These are phyloP conservation scores for Ceratobasidium sp. DNA, from an alignment of 1,284 basidiomycete species.

Conservation along the genomic window DNA sequence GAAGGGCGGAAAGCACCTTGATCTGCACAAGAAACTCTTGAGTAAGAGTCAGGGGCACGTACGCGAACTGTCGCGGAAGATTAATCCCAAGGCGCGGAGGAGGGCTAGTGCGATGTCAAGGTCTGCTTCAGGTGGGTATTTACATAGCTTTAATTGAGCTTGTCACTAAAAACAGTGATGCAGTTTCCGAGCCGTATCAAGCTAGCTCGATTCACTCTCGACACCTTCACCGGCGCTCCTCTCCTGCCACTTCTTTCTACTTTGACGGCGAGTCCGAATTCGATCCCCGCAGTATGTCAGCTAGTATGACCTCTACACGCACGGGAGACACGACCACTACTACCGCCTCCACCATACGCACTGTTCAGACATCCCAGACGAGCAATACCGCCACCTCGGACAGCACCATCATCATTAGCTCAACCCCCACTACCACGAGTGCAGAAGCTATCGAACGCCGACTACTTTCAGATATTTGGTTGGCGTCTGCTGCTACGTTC, in stretches of 20 bases:
- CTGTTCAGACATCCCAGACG: background rate
- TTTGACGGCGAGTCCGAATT: slow-evolving; percentile 32
- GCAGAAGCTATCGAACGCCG: slow-evolving; percentile 63
- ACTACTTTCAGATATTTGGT: slow-evolving; percentile 88
- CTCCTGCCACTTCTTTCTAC: slow-evolving; percentile 23
- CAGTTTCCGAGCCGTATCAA: slow-evolving; percentile 70
- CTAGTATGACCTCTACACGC: slow-evolving; percentile 8
- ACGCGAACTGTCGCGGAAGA: slow-evolving; percentile 77
- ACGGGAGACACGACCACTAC: background rate
- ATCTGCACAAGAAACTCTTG: slow-evolving; percentile 58
- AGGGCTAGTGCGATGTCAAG: slow-evolving; percentile 63
- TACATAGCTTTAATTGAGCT: background rate
- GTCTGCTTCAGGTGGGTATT: slow-evolving; percentile 67
- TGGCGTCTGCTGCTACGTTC: slow-evolving; percentile 94
- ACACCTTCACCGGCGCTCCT: slow-evolving; percentile 53
- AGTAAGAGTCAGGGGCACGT: slow-evolving; percentile 77
- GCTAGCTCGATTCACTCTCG: slow-evolving; percentile 90
- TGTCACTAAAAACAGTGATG: slow-evolving; percentile 58
- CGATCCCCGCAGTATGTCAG: slow-evolving; percentile 30
- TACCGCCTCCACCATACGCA: slow-evolving; percentile 14
- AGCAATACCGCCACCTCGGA: slow-evolving; percentile 14
- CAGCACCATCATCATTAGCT: slow-evolving; percentile 26
- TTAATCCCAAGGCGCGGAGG: slow-evolving; percentile 73
- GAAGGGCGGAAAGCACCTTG: slow-evolving; percentile 33
- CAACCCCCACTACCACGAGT: slow-evolving; percentile 51